Percentiles rank a stretch among this genome's conserved stretches.
Conservation (phyloP, 2,329 filamentous ascomycete species). For the Colletotrichum chrysophilum region DNA sequence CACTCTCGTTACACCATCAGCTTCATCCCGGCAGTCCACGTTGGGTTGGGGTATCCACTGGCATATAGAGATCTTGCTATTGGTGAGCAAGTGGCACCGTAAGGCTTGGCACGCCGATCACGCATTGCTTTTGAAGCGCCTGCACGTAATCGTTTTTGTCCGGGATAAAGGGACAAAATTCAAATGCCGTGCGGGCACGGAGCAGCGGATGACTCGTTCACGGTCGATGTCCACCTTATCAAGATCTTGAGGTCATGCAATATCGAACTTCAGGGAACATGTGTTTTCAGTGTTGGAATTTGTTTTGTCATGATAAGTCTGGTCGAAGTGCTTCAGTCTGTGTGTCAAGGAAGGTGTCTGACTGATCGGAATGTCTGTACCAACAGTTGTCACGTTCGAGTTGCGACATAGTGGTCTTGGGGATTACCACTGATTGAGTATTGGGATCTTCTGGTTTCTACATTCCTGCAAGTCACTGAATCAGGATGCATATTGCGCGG, state of each 20-base stretch:
- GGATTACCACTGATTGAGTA: too few species aligned
- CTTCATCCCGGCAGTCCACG: not conserved
- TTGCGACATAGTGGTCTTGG: too few species aligned
- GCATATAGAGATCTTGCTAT: slow-evolving; percentile 6
- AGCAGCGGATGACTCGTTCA: not conserved
- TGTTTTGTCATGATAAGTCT: too few species aligned
- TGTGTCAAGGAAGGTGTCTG: too few species aligned
- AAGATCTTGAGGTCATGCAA: not conserved
- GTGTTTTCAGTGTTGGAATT: not conserved
- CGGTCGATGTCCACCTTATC: not conserved
- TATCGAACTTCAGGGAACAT: not conserved
- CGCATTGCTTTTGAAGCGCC: not conserved
- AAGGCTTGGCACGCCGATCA: slow-evolving; percentile 1
- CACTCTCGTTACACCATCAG: not conserved
- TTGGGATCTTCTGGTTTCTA: too few species aligned
- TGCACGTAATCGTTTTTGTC: not conserved
- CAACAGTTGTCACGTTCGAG: too few species aligned
- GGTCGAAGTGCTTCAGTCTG: too few species aligned
- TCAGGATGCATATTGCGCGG: too few species aligned
- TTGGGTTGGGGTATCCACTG: not conserved
- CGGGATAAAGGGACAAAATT: not conserved
- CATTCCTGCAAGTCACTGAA: too few species aligned
- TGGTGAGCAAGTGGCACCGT: not conserved
- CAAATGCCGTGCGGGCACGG: not conserved
- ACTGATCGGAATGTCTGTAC: too few species aligned